These are phyloP conservation scores for Ophiosphaerella korrae DNA, from an alignment of 2,329 filamentous ascomycete genomes.

Conservation along the genomic window DNA sequence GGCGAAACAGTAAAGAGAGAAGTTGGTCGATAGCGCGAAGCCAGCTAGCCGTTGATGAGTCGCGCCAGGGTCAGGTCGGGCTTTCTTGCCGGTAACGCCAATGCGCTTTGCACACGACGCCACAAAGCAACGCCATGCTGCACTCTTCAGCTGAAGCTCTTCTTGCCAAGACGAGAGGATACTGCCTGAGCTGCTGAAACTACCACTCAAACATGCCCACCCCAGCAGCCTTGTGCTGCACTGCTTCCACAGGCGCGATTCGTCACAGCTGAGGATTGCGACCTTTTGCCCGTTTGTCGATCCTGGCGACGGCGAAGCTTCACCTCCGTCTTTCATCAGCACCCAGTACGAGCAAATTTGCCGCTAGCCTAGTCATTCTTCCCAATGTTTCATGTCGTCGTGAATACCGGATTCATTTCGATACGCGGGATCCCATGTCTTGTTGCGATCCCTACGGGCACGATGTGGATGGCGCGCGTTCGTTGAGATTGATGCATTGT, in stretches of 20 bases:
- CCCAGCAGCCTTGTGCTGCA: constrained; percentile 40
- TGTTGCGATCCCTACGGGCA: constrained; percentile 2
- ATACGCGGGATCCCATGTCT: constrained; percentile 14
- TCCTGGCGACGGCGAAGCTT: constrained; percentile 31
- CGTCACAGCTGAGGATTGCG: constrained; percentile 42
- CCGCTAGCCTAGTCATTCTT: constrained; percentile 24
- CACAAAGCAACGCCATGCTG: constrained; percentile 39
- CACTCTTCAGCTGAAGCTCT: constrained; percentile 39
- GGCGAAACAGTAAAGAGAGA: constrained; percentile 2
- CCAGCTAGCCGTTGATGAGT: constrained; percentile 24
- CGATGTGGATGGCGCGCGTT: constrained; percentile 7
- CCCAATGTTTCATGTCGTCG: constrained; percentile 23
- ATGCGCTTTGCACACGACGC: constrained; percentile 24
- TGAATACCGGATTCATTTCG: constrained; percentile 5
- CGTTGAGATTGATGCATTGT: constrained; percentile 25
- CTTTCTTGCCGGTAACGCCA: constrained; percentile 16
- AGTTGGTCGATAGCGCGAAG: constrained; percentile 18
- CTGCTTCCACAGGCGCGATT: constrained; percentile 38
- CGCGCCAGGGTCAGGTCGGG: constrained; percentile 24
- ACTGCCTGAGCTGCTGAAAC: constrained; percentile 30
- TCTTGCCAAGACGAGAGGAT: constrained; percentile 26
- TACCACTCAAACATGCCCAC: constrained; percentile 31
- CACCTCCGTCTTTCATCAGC: constrained; percentile 22
- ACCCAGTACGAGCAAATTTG: constrained; percentile 4
- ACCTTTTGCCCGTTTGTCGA: constrained; percentile 26